Base-by-base conservation (phyloP, 495 filamentous ascomycete species). In the Rhypophila decipiens region DNA sequence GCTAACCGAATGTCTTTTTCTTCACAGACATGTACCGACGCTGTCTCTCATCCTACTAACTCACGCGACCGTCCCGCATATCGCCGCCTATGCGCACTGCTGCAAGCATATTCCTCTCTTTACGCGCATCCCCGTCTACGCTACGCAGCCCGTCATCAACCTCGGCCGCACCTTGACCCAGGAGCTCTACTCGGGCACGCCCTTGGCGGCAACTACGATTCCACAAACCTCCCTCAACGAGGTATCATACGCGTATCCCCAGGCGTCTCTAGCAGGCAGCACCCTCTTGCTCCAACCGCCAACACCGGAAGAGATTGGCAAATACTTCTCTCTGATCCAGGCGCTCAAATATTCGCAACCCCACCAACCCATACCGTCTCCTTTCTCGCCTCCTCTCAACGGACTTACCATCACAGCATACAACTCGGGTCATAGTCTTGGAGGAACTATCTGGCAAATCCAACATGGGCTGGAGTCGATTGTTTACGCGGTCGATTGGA, bases 371-470 rank as follows among this genome's bases (percentile, higher is more conserved):
- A 69, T 87, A 2, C 77, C 85, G 4, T 93, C 89, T 11, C 83
- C 88, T 0, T 93, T 88, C 62, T 93, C 89, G 3, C 88, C 90
- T 15, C 86, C 90, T 3, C 69, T 95, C 13, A 86, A 89, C 51
- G 90, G 89, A n/a, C 81, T 99, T 15, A 95, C 88, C 2, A 86
- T 99, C 44, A 96, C 93, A 5, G 93, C 93, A 2, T 97, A 97
- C 69, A 93, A 90, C 71, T 89, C 93, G 22, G 94, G 93, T 24
- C 91, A 96, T 61, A 95, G 90, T 0, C 79, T 97, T 0, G 93
- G 93, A 56, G 93, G 93, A 49, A 95, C 93, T 21, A 95, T 99
- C 67, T 99, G 93, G 93, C 91, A 97, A 59, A 89, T 99, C 51
- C 93, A 96, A 48, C 90, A 97, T 72, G 90, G 90, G 1, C 77